Conservation (phyloP, 768 basidiomycete species). For the Hydnomerulius pinastri region DNA sequence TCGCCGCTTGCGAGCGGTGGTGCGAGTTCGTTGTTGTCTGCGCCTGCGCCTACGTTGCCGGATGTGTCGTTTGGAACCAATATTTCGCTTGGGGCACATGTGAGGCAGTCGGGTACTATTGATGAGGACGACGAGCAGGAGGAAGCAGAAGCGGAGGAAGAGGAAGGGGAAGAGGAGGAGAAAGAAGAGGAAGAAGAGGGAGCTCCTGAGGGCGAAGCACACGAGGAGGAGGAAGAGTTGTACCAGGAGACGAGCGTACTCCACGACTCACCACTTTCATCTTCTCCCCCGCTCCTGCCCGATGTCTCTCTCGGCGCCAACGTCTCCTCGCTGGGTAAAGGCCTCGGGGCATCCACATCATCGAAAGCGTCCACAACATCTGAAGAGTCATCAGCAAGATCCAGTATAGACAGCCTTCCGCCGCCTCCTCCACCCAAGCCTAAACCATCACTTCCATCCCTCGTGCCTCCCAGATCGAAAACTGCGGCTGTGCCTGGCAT, state of each 20-base stretch:
- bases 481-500: constrained; percentile 22
- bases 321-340: constrained; percentile 13
- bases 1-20: too few relatives aligned
- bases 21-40: constrained; percentile 4
- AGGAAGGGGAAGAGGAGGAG: not conserved
- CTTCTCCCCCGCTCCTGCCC: constrained; percentile 10
- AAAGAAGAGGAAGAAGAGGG: not conserved
- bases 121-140: constrained; percentile 16
- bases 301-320: constrained; percentile 13
- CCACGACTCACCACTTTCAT: not conserved
- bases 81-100: constrained; percentile 17
- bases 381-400: constrained; percentile 6
- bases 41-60: constrained; percentile 10
- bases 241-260: constrained; percentile 1
- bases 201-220: not conserved
- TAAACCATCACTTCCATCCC: constrained; percentile 10
- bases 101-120: constrained; percentile 4
- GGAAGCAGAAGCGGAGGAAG: not conserved
- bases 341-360: constrained; percentile 7
- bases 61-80: constrained; percentile 23
- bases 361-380: not conserved
- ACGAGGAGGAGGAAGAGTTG: constrained; percentile 1
- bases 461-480: constrained; percentile 18
- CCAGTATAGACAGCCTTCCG: constrained; percentile 18
- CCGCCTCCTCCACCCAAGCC: constrained; percentile 25